These are phyloP conservation scores for Kazachstania martiniae DNA, from an alignment of 805 yeast species.

Conservation along the genomic window DNA sequence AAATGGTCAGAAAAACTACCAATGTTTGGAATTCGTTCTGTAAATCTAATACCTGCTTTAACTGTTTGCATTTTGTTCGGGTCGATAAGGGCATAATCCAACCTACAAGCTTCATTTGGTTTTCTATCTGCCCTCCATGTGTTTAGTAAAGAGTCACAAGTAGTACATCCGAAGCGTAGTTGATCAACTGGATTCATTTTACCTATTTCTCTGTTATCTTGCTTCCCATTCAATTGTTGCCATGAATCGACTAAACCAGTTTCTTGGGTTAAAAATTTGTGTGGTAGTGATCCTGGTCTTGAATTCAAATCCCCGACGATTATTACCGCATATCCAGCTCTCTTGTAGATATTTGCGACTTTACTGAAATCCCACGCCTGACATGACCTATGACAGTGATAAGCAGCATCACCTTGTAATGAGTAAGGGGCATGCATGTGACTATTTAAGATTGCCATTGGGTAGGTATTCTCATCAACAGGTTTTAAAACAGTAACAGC, in stretches of 20 bases:
- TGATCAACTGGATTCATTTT: conserved; percentile 48
- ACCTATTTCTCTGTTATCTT: conserved; percentile 33
- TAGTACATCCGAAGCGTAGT: conserved; percentile 63
- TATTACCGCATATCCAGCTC: conserved; percentile 75
- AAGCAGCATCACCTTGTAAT: conserved; percentile 72
- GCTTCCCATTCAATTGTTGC: conserved; percentile 52
- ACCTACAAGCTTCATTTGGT: conserved; percentile 66
- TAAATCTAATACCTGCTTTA: conserved; percentile 62
- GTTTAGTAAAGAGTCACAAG: conserved; percentile 80
- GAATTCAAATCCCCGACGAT: conserved; percentile 92
- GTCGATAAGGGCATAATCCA: conserved; percentile 84
- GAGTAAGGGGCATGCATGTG: conserved; percentile 98
- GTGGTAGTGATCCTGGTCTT: conserved; percentile 76
- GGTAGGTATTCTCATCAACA: conserved; percentile 34
- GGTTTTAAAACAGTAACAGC: conserved; percentile 62
- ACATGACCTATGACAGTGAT: conserved; percentile 79
- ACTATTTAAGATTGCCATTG: conserved; percentile 73
- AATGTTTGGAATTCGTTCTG: conserved; percentile 52
- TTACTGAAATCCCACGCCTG: conserved; percentile 94
- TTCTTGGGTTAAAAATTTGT: conserved; percentile 56
- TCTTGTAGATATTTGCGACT: conserved; percentile 45
- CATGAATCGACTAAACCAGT: conserved; percentile 74
- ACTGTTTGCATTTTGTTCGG: conserved; percentile 39
- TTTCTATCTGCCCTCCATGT: conserved; percentile 57
- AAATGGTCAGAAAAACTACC: conserved; percentile 91